Percentiles rank a stretch among this genome's conserved stretches.
Conservation (phyloP, 331 rosid species). For the Malus hybrid region DNA sequence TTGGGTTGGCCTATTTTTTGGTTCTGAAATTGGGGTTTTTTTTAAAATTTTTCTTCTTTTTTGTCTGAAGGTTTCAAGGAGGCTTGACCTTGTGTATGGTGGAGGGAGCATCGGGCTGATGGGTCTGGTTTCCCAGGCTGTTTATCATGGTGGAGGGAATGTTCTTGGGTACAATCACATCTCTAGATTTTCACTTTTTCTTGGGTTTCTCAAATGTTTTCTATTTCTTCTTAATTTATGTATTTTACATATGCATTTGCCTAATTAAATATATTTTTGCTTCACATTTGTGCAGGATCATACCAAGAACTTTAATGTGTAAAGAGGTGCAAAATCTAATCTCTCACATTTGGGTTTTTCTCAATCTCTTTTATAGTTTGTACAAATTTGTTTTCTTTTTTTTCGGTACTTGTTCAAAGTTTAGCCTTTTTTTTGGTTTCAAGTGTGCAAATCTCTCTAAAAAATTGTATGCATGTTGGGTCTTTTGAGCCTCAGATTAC, state of each 20-base stretch:
- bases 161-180: constrained; percentile 37
- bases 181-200: not conserved
- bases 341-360: constrained; percentile 1
- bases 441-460: not conserved
- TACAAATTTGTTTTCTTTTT: not conserved
- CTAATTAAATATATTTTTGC: not conserved
- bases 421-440: not conserved
- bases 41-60: too few species aligned
- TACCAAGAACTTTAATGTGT: constrained; percentile 41
- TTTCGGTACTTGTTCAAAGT: not conserved
- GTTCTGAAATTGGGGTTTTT: not conserved
- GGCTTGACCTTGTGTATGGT: constrained; percentile 50
- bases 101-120: constrained; percentile 57
- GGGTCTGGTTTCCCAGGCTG: constrained; percentile 54
- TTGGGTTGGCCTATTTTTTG: not conserved
- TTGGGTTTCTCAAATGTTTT: not conserved
- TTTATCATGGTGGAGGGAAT: constrained; percentile 45
- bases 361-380: not conserved
- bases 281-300: constrained; percentile 29
- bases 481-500: constrained; percentile 34
- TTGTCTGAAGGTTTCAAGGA: constrained; percentile 32
- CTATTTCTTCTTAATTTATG: not conserved
- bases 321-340: constrained; percentile 27
- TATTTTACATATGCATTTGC: not conserved
- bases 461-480: not conserved